A percentile compares a stretch with the other conserved stretches of the same genome.
phyloP scores from a whole-genome alignment of 495 filamentous ascomycete genomes.

The Monascus purpureus region DNA sequence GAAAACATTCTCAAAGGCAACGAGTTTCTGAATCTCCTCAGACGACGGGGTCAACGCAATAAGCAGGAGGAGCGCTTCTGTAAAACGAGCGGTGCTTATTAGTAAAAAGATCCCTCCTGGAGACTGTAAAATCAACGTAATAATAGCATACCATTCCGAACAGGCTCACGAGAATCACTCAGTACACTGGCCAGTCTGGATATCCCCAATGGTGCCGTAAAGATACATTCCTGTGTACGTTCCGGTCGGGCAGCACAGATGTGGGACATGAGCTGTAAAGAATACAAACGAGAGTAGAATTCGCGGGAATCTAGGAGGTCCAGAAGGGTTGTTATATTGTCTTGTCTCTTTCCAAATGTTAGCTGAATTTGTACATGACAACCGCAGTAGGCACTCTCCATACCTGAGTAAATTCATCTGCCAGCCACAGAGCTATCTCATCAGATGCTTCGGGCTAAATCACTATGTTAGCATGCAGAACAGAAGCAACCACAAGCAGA shows the following conservation, averaged over 20 bases:
- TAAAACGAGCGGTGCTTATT: constrained; percentile 3
- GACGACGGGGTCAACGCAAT: constrained; percentile 56
- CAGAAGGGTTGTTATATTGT: constrained; percentile 85
- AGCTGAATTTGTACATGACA: constrained; percentile 22
- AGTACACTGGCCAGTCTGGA: constrained; percentile 71
- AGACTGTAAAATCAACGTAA: too few species aligned
- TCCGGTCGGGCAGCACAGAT: constrained; percentile 79
- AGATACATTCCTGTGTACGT: constrained; percentile 89
- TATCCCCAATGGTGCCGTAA: constrained; percentile 76
- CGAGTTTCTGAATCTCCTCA: constrained; percentile 81
- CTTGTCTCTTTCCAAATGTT: constrained; percentile 54
- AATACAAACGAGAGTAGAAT: constrained; percentile 89
- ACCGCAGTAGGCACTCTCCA: constrained; percentile 4
- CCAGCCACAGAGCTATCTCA: constrained; percentile 91
- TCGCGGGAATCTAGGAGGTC: constrained; percentile 78
- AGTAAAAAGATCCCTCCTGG: constrained; percentile 5
- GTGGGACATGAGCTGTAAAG: constrained; percentile 75
- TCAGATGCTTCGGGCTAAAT: constrained; percentile 81
- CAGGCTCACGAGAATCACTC: constrained; percentile 74
- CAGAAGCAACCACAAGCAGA: not conserved
- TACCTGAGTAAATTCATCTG: constrained; percentile 95
- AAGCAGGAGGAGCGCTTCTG: constrained; percentile 54
- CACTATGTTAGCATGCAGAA: constrained; percentile 13
- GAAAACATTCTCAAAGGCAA: constrained; percentile 90
- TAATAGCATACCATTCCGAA: constrained; percentile 57